Base-by-base conservation (phyloP, 352 stramenopile species). In the Globisporangium echinulatum region DNA sequence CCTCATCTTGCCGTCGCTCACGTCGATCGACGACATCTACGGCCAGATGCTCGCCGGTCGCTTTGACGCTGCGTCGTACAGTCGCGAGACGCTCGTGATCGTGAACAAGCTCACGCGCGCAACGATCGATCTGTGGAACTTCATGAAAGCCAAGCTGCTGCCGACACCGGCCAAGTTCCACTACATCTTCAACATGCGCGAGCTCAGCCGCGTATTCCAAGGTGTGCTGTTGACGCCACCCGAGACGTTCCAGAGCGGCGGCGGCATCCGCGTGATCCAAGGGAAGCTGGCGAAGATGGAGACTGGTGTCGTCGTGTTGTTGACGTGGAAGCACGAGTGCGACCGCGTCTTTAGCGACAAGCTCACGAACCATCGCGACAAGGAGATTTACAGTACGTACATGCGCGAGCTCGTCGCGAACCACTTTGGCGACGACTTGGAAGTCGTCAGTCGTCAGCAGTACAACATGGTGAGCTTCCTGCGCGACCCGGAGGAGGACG, bases 131-230 rank as follows among this genome's bases (percentile, higher is more conserved):
- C 65, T 99, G 56, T 99, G 96, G 96, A 96, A 94, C 62, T 94
- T 85, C 43, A 98, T 98, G 81, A 99, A 99, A 72, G 84, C 88
- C 11, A 98, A 98, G 64, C 93, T 99, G 66, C 67, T 99, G 19
- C 96, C 96, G 0, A 99, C 96, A 11, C 96, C 97, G 10, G 92
- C 96, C 38, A 99, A 99, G 62, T 99, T 99, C 79, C 96, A 99
- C 72, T 99, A 99, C 77, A 97, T 99, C 52, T 99, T 99, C 79
- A 99, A 99, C 66, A 98, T 99, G 94, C 92, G 97, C 52, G 96
- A 99, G 54, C 84, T 99, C 42, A 98, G 88, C 65, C 90, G 96
- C 52, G 96, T 99, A 0, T 99, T 99, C 63, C 96, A 99, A 69
- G 97, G 97, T 7, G 94, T 99, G 47, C 59, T 99, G 42, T 75